phyloP scores from a whole-genome alignment of 2,329 filamentous ascomycete species.

The Fusarium sp. region DNA sequence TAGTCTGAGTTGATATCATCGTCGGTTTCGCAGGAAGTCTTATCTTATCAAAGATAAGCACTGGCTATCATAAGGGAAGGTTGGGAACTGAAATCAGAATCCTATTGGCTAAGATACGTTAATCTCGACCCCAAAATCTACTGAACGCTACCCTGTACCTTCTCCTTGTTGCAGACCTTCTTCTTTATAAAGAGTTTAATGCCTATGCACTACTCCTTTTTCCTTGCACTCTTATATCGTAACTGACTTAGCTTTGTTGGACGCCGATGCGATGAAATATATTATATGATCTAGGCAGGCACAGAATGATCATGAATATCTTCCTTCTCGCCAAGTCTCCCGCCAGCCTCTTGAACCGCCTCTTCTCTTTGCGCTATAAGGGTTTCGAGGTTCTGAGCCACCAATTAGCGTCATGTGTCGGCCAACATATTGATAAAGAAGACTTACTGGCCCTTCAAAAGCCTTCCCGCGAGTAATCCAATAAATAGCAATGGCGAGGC shows the following conservation, averaged over 20 bases:
- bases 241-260: not conserved
- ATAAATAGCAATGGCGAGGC: not conserved
- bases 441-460: not conserved
- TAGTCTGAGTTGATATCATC: no score
- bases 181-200: no score
- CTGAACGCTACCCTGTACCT: not conserved
- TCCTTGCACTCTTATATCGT: not conserved
- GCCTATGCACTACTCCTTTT: not conserved
- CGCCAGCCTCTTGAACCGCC: not conserved
- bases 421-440: no score
- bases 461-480: not conserved
- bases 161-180: not conserved
- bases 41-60: not conserved
- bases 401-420: not conserved
- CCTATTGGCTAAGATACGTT: not conserved
- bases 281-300: not conserved
- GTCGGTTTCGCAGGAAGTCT: no score
- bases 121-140: not conserved
- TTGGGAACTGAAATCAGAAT: not conserved
- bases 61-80: no score
- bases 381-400: not conserved
- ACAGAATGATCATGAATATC: not conserved
- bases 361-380: not conserved
- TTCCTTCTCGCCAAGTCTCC: not conserved
- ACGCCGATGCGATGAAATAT: rapidly evolving